Evolutionary conservation across 345 rosid species (phyloP).

Genomic region (Sapria himalayana): DNA sequence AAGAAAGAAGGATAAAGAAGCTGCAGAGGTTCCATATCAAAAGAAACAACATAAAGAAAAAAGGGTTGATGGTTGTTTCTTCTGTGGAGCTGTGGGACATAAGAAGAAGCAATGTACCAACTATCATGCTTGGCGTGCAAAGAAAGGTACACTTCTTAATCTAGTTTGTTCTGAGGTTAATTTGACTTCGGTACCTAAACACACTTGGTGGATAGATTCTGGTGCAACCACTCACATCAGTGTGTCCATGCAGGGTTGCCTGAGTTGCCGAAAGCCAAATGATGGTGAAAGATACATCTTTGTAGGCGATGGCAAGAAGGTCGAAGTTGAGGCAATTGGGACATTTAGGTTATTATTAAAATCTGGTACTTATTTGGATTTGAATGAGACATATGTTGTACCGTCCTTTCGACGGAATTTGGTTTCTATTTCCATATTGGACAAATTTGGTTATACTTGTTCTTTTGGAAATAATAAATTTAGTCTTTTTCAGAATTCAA

Average conservation of each 20-base stretch:
- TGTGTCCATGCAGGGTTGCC: constrained; percentile 7
- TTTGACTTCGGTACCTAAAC: constrained; percentile 3
- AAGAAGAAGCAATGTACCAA: constrained; percentile 1
- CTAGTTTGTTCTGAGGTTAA: constrained; percentile 3
- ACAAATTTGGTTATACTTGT: not conserved
- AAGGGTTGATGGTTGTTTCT: not conserved
- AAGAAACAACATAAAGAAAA: not conserved
- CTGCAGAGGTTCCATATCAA: not conserved
- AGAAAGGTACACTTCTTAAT: not conserved
- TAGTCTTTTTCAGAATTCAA: not conserved
- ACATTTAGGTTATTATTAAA: not conserved
- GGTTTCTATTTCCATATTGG: not conserved
- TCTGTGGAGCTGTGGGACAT: not conserved
- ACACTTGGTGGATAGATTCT: constrained; percentile 2
- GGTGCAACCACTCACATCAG: constrained; percentile 1
- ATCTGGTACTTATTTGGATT: not conserved
- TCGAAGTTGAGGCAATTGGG: not conserved
- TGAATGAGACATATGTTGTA: not conserved
- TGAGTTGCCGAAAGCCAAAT: not conserved
- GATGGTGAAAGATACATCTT: constrained; percentile 1
- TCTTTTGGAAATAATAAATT: not conserved
- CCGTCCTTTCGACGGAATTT: not conserved
- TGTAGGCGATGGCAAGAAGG: not conserved
- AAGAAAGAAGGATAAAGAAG: not conserved
- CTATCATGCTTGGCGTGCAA: not conserved